Evolutionary conservation across 164 flowering plant species (phyloP), one percentile per base, ranked within the genome.

Genomic region (Malania oleifera): DNA sequence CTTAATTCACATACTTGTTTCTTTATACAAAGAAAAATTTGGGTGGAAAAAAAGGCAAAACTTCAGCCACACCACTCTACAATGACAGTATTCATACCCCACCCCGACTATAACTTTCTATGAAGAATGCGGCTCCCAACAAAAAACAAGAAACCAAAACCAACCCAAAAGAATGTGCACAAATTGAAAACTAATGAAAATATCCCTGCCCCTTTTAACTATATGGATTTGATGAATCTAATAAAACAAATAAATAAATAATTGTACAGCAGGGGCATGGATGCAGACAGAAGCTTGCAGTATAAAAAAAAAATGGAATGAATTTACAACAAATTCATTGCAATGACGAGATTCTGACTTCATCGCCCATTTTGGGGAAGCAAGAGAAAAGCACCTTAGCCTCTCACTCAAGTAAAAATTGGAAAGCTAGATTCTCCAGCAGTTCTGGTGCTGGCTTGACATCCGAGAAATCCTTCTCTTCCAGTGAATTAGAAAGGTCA

Each of bases 361-460:
- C 10, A 44, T 22, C 4, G 47, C 43, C 47, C 47, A 19, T 5
- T 8, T 31, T 4, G 35, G 35, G 5, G 47, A n/a, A 11, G 1
- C 23, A 6, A 0, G 51, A 52, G 38, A 56, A 63, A 61, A n/a
- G 0, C 29, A 46, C 7, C 49, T 39, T 50, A 25, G 48, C 78
- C 69, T 71, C 22, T n/a, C 48, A 75, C 61, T 74, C 82, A 1
- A 71, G 72, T 72, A 85, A 78, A 74, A 85, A 85, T 48, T 78
- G 76, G 77, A 85, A 85, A 82, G 77, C 84, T 44, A 77, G 81
- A 61, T 81, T 80, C 67, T 81, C 78, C 13, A 76, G 68, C 41
- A 85, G 92, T 56, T 80, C 89, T 14, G 63, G 68, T 0, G 89
- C 83, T 9, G 89, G 78, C 68, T 69, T 75, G 27, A 86, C 85